Conservation (phyloP, 139 green algal species). For the Tetratostichococcus sp. region DNA sequence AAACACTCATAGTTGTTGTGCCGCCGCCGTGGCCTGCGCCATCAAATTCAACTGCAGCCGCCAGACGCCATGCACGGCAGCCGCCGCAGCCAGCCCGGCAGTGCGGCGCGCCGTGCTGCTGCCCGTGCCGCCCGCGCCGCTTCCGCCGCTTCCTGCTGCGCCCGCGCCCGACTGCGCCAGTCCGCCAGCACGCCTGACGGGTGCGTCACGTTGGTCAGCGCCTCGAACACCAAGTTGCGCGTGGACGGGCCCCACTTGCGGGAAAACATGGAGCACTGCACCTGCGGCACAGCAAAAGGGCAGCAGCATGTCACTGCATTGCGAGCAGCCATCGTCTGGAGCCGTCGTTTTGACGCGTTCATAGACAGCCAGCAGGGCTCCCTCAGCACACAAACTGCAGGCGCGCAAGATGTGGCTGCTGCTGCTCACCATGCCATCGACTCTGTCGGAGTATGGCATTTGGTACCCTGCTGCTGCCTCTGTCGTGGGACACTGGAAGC, state of each 20-base stretch:
- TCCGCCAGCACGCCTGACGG: background rate
- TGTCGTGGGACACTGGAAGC: background rate
- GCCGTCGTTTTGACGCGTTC: too few species aligned
- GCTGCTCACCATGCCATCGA: background rate
- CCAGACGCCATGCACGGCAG: too few species aligned
- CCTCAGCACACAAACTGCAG: background rate
- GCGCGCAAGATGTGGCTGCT: background rate
- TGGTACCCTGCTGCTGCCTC: background rate
- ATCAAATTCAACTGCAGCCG: too few species aligned
- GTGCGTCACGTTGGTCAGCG: background rate
- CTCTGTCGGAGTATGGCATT: background rate
- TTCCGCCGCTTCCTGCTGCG: background rate
- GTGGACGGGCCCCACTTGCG: background rate
- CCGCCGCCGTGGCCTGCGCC: too few species aligned
- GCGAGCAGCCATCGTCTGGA: too few species aligned
- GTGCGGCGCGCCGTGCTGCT: too few species aligned
- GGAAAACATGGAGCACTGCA: background rate
- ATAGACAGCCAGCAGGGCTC: too few species aligned
- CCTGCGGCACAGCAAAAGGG: background rate
- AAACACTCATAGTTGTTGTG: too few species aligned
- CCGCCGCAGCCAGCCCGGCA: too few species aligned
- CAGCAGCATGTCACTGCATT: background rate
- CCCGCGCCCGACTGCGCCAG: too few species aligned
- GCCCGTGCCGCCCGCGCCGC: too few species aligned
- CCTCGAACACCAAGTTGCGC: background rate